phyloP scores from a whole-genome alignment of 2,329 filamentous ascomycete species.

The Clarireedia sp. region DNA sequence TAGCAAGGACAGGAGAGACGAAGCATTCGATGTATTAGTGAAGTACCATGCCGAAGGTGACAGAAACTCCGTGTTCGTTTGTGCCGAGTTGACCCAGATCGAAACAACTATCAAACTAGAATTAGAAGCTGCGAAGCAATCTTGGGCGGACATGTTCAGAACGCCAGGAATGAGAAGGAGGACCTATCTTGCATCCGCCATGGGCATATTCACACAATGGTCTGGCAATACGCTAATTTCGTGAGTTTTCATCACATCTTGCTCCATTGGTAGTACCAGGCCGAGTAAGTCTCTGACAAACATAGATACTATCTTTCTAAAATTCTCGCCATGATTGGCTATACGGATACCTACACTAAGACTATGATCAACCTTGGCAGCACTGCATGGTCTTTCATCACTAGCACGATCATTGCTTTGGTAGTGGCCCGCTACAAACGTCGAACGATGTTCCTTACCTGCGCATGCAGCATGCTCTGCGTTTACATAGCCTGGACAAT shows the following conservation, averaged over 20 bases:
- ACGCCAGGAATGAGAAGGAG: conserved; percentile 43
- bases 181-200: conserved; percentile 39
- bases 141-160: conserved; percentile 45
- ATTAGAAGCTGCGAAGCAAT: conserved; percentile 43
- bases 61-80: conserved; percentile 41
- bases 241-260: conserved; percentile 23
- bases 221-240: conserved; percentile 40
- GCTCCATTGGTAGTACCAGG: not conserved
- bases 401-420: conserved; percentile 35
- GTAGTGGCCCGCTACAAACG: conserved; percentile 37
- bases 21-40: conserved; percentile 47
- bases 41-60: conserved; percentile 47
- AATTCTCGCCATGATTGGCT: conserved; percentile 41
- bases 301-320: conserved; percentile 38
- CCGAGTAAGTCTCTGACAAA: not conserved
- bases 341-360: conserved; percentile 35
- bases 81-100: conserved; percentile 54
- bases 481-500: conserved; percentile 51
- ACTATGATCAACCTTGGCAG: conserved; percentile 40
- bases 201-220: conserved; percentile 48
- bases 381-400: conserved; percentile 38
- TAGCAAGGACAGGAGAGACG: conserved; percentile 47
- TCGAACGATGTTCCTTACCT: conserved; percentile 44
- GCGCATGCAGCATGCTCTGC: conserved; percentile 43
- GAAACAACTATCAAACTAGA: conserved; percentile 47